Evolutionary conservation across 1,284 basidiomycete species (phyloP), one percentile per base, ranked within the genome.

Genomic region (Tetrapyrgos nigripes): DNA sequence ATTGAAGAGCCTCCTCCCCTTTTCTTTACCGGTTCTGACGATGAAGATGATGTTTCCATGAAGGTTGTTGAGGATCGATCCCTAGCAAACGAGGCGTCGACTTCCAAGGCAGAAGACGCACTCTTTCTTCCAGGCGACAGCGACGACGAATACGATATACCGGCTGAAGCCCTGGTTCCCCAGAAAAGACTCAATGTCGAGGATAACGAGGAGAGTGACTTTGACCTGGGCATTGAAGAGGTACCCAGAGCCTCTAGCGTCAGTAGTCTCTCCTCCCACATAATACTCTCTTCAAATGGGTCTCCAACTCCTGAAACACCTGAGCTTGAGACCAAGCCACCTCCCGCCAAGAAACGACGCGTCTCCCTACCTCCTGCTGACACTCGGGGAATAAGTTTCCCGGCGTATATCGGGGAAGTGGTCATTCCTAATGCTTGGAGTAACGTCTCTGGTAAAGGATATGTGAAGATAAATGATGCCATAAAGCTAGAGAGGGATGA

Each of bases 381-480:
- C 49, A 58, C 50, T 3, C 24, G 51, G 19, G 23, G 51, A 48
- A 54, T 70, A 3, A 74, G 76, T 48, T 60, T 60, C 21, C 74
- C 78, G 0, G 71, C 68, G 27, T 92, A 90, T 65, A 68, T 93
- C 21, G 91, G 91, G 11, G 86, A 87, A 46, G 79, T 92, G 57
- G 63, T 92, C 10, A 80, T 92, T n/a, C 79, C 82, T n/a, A 88
- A 89, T 64, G 91, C 89, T 9, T 93, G 89, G 89, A 89, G 88
- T 62, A 93, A 88, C 21, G 86, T 83, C n/a, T 88, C 83, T 55
- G 90, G 89, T 1, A 84, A 82, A 62, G 86, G 87, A 2, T 91
- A 91, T 62, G 76, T 90, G 46, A 86, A 86, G 55, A 62, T 74
- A 19, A 85, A 85, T n/a, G 90, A 92, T n/a, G 70, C 77, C 24